Evolutionary conservation across 2,329 filamentous ascomycete genomes (phyloP).

Genomic region (Diaporthe humulicola): DNA sequence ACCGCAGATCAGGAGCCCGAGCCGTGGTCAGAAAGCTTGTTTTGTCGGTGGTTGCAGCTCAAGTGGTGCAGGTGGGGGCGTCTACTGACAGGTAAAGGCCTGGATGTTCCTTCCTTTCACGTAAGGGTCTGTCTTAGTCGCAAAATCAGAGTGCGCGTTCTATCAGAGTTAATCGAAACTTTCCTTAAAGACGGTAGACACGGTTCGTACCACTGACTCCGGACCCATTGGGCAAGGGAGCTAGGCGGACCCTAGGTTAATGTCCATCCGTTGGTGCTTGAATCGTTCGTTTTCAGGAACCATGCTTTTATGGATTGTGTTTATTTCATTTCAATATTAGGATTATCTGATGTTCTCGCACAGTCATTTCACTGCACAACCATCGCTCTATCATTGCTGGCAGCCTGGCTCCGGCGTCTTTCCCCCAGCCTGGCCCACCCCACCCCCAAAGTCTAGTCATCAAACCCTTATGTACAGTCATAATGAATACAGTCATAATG

Average conservation of each 20-base stretch:
- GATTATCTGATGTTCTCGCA: slow-evolving; percentile 28
- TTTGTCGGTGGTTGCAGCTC: neutral
- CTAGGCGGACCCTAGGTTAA: neutral
- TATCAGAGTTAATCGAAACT: neutral
- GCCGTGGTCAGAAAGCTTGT: slow-evolving; percentile 30
- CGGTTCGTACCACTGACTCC: neutral
- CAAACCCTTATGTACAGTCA: slow-evolving; percentile 36
- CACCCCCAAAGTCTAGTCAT: slow-evolving; percentile 2
- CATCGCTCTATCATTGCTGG: neutral
- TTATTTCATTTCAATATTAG: slow-evolving; percentile 28
- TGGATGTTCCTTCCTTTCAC: neutral
- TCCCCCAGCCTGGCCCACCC: neutral
- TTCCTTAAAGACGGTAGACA: neutral
- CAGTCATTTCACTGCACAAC: neutral
- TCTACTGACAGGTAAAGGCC: neutral
- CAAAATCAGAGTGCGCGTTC: neutral
- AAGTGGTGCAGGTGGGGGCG: neutral
- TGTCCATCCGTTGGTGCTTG: neutral
- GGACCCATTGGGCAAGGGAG: neutral
- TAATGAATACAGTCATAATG: slow-evolving; percentile 31
- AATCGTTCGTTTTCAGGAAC: neutral
- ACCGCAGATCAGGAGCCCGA: slow-evolving; percentile 27
- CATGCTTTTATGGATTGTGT: neutral
- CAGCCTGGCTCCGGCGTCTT: neutral
- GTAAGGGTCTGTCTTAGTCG: neutral